Percentiles rank a stretch among this genome's conserved stretches.
These are phyloP conservation scores for Vigna radiata DNA, from an alignment of 306 rosid genomes.

Conservation along the genomic window DNA sequence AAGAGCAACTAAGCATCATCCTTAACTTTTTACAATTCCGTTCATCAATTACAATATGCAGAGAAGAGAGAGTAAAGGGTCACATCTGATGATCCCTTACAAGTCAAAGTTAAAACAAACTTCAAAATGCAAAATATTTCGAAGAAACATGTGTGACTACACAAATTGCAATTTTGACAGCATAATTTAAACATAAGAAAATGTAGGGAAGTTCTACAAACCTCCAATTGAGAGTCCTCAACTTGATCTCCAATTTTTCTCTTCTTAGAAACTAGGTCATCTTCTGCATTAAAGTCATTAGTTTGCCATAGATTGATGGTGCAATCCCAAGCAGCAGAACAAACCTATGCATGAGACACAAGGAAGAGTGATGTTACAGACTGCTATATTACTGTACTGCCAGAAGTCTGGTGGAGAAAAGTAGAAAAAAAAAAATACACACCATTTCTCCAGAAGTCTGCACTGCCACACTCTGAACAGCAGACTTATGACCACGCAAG, in stretches of 20 bases:
- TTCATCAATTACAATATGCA: not conserved
- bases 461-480: slow-evolving; percentile 85
- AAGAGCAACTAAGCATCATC: not conserved
- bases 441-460: slow-evolving; percentile 81
- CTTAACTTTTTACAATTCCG: slow-evolving; percentile 3
- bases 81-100: not conserved
- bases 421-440: slow-evolving; percentile 19
- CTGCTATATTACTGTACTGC: slow-evolving; percentile 4
- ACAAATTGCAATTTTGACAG: slow-evolving; percentile 24
- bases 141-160: not conserved
- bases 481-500: slow-evolving; percentile 75
- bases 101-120: slow-evolving; percentile 13
- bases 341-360: slow-evolving; percentile 59
- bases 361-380: slow-evolving; percentile 38
- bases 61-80: slow-evolving; percentile 3
- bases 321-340: slow-evolving; percentile 98
- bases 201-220: slow-evolving; percentile 41
- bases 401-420: slow-evolving; percentile 4
- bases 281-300: slow-evolving; percentile 60
- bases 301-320: slow-evolving; percentile 83
- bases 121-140: not conserved
- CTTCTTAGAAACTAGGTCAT: slow-evolving; percentile 75
- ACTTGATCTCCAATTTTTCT: slow-evolving; percentile 63
- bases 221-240: slow-evolving; percentile 84
- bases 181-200: slow-evolving; percentile 5